These are phyloP conservation scores for Aspergillus thermomutatus DNA, from an alignment of 2,329 filamentous ascomycete species.

Conservation along the genomic window DNA sequence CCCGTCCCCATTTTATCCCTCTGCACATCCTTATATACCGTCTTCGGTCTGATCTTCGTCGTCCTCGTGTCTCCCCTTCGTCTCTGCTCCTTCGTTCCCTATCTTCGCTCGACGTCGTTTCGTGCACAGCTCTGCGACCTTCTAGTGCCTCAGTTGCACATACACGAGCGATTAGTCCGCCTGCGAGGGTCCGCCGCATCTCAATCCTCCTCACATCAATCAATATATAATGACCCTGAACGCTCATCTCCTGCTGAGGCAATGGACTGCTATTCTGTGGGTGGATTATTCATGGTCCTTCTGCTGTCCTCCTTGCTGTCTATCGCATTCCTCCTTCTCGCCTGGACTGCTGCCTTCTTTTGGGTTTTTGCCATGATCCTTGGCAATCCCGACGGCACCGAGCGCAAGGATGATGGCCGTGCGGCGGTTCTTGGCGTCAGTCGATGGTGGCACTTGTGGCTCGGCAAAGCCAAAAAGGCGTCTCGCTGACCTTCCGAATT, in stretches of 20 bases:
- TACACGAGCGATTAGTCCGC: conserved; percentile 38
- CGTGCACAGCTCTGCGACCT: conserved; percentile 50
- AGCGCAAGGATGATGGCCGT: conserved; percentile 59
- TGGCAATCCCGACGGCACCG: conserved; percentile 59
- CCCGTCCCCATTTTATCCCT: conserved; percentile 55
- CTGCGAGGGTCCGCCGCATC: conserved; percentile 19
- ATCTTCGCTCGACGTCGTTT: conserved; percentile 45
- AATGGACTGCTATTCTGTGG: conserved; percentile 34
- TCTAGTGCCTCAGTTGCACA: conserved; percentile 52
- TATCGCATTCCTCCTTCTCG: conserved; percentile 53
- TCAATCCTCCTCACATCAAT: conserved; percentile 27
- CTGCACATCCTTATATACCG: conserved; percentile 53
- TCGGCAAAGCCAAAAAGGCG: conserved; percentile 35
- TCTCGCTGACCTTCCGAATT: conserved; percentile 8
- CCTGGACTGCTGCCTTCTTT: conserved; percentile 60
- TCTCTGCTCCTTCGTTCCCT: conserved; percentile 46
- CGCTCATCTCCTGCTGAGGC: conserved; percentile 23
- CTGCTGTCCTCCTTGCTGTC: conserved; percentile 56
- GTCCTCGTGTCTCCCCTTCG: conserved; percentile 53
- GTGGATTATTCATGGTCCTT: conserved; percentile 50
- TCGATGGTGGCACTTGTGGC: conserved; percentile 60
- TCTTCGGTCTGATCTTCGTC: conserved; percentile 50
- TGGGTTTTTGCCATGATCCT: conserved; percentile 61
- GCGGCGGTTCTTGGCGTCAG: conserved; percentile 58
- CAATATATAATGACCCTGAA: conserved; percentile 43